Conservation (phyloP, 192 early-diverging fungal species). For the Rhizophagus sp. region DNA sequence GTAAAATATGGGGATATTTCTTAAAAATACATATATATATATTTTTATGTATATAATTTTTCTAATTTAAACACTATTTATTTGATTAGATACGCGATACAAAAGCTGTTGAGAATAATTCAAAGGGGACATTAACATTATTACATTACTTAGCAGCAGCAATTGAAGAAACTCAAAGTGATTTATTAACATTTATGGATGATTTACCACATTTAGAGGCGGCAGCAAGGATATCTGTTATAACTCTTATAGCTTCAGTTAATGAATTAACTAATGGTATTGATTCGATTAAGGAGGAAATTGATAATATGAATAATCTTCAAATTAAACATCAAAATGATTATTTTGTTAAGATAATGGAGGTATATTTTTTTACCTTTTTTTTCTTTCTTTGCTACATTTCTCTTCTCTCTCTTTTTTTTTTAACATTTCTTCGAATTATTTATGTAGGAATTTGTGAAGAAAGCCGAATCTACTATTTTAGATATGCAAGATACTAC, state of each 20-base stretch:
- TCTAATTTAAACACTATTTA: not conserved
- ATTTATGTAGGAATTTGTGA: constrained; percentile 46
- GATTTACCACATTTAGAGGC: constrained; percentile 56
- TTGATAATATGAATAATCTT: constrained; percentile 35
- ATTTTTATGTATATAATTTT: too few species aligned
- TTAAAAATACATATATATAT: too few species aligned
- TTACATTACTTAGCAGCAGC: constrained; percentile 56
- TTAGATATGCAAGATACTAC: constrained; percentile 40
- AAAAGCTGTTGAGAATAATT: constrained; percentile 46
- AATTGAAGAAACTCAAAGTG: constrained; percentile 43
- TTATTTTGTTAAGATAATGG: constrained; percentile 51
- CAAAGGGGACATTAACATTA: constrained; percentile 48
- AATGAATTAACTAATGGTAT: constrained; percentile 45
- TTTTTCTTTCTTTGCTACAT: constrained; percentile 1
- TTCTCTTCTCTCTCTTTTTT: not conserved
- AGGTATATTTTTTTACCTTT: constrained; percentile 37
- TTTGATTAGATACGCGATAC: constrained; percentile 52
- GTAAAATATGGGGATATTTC: constrained; percentile 27
- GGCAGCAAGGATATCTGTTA: constrained; percentile 50
- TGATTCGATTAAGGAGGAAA: constrained; percentile 49
- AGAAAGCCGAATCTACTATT: constrained; percentile 47
- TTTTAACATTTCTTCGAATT: not conserved
- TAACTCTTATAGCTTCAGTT: constrained; percentile 51
- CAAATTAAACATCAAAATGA: constrained; percentile 45
- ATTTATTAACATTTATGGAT: constrained; percentile 48